phyloP scores from a whole-genome alignment of 176 grass and related monocot species.

The Juncus inflexus region DNA sequence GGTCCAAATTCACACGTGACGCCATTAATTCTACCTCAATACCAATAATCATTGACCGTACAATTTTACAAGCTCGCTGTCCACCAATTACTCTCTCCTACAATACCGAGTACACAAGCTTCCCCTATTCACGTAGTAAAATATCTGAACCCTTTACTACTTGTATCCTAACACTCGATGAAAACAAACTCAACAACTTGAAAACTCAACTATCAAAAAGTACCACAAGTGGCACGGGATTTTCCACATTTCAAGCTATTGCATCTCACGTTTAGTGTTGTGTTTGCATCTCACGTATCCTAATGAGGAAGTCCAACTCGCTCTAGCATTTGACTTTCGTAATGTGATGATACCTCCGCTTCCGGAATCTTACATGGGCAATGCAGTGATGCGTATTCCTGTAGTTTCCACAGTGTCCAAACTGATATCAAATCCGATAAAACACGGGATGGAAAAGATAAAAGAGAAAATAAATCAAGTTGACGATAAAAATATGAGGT shows the following conservation, averaged over 20 bases:
- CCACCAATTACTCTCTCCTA: slow-evolving; percentile 8
- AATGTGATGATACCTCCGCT: background rate
- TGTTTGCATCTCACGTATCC: slow-evolving; percentile 10
- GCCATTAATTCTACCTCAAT: background rate
- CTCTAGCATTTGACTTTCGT: slow-evolving; percentile 6
- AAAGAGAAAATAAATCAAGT: background rate
- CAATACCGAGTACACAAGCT: slow-evolving; percentile 2
- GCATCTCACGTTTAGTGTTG: slow-evolving; percentile 15
- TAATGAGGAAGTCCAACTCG: background rate
- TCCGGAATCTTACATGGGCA: slow-evolving; percentile 1
- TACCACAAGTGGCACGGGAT: background rate
- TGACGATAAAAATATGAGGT: slow-evolving; percentile 10
- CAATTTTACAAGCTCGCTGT: slow-evolving; percentile 3
- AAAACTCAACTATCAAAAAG: background rate
- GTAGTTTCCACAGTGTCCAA: background rate
- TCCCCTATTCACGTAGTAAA: background rate
- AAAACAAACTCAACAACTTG: slow-evolving; percentile 4
- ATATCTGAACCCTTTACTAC: background rate
- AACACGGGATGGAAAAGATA: background rate
- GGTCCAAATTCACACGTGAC: background rate
- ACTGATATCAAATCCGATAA: background rate
- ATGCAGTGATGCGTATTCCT: slow-evolving; percentile 2
- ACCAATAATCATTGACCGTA: slow-evolving; percentile 15
- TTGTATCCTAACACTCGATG: slow-evolving; percentile 1
- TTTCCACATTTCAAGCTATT: slow-evolving; percentile 1